Evolutionary conservation across 257 asterid species (phyloP).

Genomic region (Asclepias syriaca): DNA sequence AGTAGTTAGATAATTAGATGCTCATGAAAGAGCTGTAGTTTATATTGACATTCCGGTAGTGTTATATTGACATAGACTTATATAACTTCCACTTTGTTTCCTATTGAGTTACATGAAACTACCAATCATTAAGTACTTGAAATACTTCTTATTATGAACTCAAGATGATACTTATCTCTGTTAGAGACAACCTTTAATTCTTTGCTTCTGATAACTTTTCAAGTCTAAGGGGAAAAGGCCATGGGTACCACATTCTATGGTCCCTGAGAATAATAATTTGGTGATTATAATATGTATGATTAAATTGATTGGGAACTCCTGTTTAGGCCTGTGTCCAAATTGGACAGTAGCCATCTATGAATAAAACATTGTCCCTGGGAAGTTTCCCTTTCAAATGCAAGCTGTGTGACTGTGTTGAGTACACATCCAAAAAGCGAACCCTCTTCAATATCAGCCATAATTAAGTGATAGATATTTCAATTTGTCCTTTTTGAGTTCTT

Average conservation of each 20-base stretch:
- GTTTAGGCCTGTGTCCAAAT: neutral
- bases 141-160: too few species aligned
- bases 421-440: neutral
- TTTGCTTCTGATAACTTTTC: neutral
- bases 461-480: neutral
- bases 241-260: neutral
- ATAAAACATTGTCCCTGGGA: slow-evolving; percentile 7
- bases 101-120: neutral
- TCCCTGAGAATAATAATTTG: neutral
- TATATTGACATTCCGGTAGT: neutral
- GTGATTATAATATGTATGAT: neutral
- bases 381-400: slow-evolving; percentile 9
- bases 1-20: neutral
- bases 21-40: neutral
- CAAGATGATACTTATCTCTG: too few species aligned
- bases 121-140: too few species aligned
- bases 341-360: slow-evolving; percentile 9
- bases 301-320: neutral
- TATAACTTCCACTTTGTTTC: neutral
- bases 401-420: neutral
- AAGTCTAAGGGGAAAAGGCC: neutral
- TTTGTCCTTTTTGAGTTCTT: neutral
- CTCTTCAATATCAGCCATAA: neutral
- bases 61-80: neutral
- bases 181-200: neutral